Evolutionary conservation across 2,329 filamentous ascomycete genomes (phyloP).

Genomic region (Phoma herbarum): DNA sequence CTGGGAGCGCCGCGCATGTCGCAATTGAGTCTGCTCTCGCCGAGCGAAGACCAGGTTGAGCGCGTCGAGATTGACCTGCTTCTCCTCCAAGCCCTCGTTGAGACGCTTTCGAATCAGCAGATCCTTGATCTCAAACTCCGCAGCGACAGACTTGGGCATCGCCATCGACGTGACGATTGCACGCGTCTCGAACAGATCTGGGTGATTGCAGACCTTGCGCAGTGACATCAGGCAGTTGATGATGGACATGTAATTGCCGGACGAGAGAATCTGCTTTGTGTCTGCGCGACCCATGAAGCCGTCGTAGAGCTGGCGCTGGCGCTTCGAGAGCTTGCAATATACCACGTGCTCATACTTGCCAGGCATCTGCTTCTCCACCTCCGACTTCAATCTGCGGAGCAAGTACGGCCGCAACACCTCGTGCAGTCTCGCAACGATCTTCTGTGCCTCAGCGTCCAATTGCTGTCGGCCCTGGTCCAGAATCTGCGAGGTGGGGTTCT

Average conservation of each 20-base stretch:
- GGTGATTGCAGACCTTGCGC: slow-evolving; percentile 97
- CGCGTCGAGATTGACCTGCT: slow-evolving; percentile 74
- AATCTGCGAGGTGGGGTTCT: slow-evolving; percentile 94
- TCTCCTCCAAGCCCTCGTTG: slow-evolving; percentile 69
- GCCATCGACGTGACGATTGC: slow-evolving; percentile 97
- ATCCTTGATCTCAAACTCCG: slow-evolving; percentile 78
- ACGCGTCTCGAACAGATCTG: slow-evolving; percentile 93
- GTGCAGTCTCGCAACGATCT: slow-evolving; percentile 91
- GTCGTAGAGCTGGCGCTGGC: slow-evolving; percentile 94
- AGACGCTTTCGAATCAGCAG: slow-evolving; percentile 72
- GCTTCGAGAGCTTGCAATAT: slow-evolving; percentile 92
- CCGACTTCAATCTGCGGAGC: slow-evolving; percentile 87
- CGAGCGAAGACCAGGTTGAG: slow-evolving; percentile 79
- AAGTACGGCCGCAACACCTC: slow-evolving; percentile 93
- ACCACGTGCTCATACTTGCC: slow-evolving; percentile 98
- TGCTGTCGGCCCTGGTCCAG: slow-evolving; percentile 92
- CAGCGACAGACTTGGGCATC: slow-evolving; percentile 80
- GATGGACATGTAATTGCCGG: slow-evolving; percentile 95
- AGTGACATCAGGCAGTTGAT: slow-evolving; percentile 99
- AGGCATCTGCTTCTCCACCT: slow-evolving; percentile 99
- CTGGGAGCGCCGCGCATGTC: slow-evolving; percentile 55
- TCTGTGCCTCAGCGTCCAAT: slow-evolving; percentile 91
- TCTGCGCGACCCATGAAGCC: slow-evolving; percentile 92
- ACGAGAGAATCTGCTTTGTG: slow-evolving; percentile 86
- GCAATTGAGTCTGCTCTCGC: slow-evolving; percentile 68